Evolutionary conservation across 2,329 filamentous ascomycete species (phyloP).

Genomic region (Arthrinium phaeospermum): DNA sequence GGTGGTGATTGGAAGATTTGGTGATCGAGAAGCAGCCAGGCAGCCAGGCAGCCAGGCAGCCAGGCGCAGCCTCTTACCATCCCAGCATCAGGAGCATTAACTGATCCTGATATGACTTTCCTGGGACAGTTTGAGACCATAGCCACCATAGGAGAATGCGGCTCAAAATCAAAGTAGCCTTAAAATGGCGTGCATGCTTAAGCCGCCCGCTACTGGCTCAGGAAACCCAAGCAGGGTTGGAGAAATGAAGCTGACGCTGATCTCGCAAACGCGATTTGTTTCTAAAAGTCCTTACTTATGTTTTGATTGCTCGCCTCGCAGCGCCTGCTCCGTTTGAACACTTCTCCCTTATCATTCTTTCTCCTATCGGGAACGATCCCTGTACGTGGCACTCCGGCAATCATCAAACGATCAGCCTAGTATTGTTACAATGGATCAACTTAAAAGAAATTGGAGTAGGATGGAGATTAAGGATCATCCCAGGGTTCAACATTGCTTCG

Average conservation of each 20-base stretch:
- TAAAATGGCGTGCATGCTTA: neutral
- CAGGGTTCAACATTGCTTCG: neutral
- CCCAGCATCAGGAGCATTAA: neutral
- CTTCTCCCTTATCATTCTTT: neutral
- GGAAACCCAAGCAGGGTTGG: neutral
- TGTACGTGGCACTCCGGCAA: neutral
- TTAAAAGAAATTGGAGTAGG: neutral
- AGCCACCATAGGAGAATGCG: neutral
- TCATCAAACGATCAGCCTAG: neutral
- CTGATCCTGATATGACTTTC: neutral
- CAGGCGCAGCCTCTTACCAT: neutral
- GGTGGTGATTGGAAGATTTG: neutral
- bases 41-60: conserved; percentile 5
- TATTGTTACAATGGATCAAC: neutral
- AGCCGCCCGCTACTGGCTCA: neutral
- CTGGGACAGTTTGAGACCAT: neutral
- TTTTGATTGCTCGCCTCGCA: neutral
- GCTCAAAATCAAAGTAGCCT: neutral
- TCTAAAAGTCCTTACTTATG: neutral
- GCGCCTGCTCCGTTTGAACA: neutral
- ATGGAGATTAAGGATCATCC: neutral
- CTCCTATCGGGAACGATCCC: neutral
- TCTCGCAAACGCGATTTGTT: neutral
- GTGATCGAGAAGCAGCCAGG: too few relatives aligned
- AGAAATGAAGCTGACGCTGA: neutral